Percentiles rank a stretch among this genome's conserved stretches.
These are phyloP conservation scores for Populus alba DNA, from an alignment of 345 rosid genomes.

Conservation along the genomic window DNA sequence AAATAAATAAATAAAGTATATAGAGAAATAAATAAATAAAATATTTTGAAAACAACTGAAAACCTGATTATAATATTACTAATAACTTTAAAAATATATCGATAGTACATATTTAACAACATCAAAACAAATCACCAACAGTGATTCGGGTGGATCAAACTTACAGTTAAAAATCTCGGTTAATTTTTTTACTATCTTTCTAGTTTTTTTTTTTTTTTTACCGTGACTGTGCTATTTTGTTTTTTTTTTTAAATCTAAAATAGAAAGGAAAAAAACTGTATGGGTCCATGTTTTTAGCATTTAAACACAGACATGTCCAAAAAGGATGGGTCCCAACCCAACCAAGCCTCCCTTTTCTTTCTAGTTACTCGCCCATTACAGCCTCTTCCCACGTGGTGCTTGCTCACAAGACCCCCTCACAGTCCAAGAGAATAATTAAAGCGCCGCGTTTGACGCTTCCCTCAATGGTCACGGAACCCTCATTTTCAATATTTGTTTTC, in stretches of 20 bases:
- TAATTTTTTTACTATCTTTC: too few relatives aligned
- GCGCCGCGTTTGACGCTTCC: constrained; percentile 35
- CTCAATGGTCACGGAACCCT: not conserved
- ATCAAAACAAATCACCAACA: too few relatives aligned
- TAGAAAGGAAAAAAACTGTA: too few relatives aligned
- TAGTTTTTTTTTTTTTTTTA: too few relatives aligned
- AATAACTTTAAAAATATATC: too few relatives aligned
- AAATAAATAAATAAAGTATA: rapidly evolving
- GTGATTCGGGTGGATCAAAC: too few relatives aligned
- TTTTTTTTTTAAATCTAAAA: too few relatives aligned
- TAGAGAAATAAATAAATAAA: too few relatives aligned
- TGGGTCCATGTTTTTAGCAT: constrained; percentile 11
- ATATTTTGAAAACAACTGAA: rapidly evolving
- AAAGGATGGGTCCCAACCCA: not conserved
- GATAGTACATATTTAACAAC: too few relatives aligned
- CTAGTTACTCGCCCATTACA: not conserved
- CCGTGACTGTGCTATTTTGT: too few relatives aligned
- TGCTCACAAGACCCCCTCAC: not conserved
- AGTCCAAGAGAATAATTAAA: not conserved
- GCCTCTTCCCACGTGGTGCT: constrained; percentile 30
- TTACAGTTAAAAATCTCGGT: too few relatives aligned
- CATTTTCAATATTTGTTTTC: too few relatives aligned
- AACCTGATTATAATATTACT: rapidly evolving
- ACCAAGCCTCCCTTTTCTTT: not conserved
- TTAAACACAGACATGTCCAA: not conserved